Evolutionary conservation across 768 basidiomycete species (phyloP).

Genomic region (Dioszegia crocea): DNA sequence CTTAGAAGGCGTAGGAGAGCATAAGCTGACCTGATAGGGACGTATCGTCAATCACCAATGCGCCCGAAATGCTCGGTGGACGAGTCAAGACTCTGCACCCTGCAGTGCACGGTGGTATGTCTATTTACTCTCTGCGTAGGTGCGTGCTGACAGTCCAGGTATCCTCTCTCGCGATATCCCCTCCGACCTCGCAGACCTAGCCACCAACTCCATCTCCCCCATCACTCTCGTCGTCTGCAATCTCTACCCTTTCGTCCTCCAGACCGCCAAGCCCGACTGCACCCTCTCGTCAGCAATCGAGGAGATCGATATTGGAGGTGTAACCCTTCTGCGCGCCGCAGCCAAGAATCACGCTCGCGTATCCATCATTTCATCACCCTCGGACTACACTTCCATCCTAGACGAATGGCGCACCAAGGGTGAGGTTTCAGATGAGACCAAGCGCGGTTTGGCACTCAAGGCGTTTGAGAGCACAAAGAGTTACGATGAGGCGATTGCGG

Average conservation of each 20-base stretch:
- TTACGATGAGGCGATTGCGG: constrained; percentile 93
- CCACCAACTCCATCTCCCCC: constrained; percentile 76
- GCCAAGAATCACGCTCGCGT: constrained; percentile 97
- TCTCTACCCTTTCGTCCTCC: constrained; percentile 91
- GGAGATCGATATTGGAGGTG: constrained; percentile 98
- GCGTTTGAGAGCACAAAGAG: constrained; percentile 94
- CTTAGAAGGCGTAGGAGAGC: neutral
- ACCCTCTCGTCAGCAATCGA: constrained; percentile 90
- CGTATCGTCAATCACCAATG: constrained; percentile 94
- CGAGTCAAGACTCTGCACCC: constrained; percentile 98
- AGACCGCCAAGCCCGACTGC: constrained; percentile 73
- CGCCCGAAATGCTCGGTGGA: constrained; percentile 97
- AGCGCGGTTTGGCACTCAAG: constrained; percentile 82
- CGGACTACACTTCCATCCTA: constrained; percentile 80
- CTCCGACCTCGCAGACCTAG: constrained; percentile 81
- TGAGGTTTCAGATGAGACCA: constrained; percentile 66
- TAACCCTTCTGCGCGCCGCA: constrained; percentile 92
- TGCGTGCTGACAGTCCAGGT: constrained; percentile 54
- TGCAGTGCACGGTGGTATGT: constrained; percentile 87
- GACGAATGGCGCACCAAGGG: constrained; percentile 67
- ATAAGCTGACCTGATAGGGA: constrained; percentile 60
- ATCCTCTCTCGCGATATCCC: constrained; percentile 89
- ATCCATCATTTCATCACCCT: constrained; percentile 58
- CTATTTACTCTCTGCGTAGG: neutral
- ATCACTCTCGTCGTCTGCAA: constrained; percentile 99